phyloP scores from a whole-genome alignment of 805 yeast genomes.

The Sugiyamaella chiloensis region DNA sequence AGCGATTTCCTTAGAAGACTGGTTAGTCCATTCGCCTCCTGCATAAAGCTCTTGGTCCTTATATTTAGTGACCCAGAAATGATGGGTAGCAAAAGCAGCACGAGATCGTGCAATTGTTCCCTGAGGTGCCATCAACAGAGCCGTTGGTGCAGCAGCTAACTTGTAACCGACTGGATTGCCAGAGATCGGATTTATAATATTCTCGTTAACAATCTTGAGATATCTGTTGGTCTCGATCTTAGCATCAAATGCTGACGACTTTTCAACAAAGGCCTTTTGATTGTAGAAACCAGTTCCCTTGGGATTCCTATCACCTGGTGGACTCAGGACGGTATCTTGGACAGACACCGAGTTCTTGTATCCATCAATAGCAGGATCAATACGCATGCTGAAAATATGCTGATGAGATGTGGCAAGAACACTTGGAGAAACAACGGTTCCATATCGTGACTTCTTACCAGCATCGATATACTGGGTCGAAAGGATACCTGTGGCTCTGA shows the following conservation, averaged over 20 bases:
- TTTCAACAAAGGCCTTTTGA: conserved; percentile 62
- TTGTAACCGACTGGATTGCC: conserved; percentile 77
- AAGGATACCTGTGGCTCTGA: conserved; percentile 82
- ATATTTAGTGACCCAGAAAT: conserved; percentile 79
- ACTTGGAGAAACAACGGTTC: conserved; percentile 75
- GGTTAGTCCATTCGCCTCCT: conserved; percentile 86
- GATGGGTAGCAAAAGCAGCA: conserved; percentile 75
- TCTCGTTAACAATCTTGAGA: conserved; percentile 73
- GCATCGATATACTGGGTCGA: conserved; percentile 82
- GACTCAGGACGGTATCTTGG: conserved; percentile 65
- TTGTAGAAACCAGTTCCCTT: conserved; percentile 67
- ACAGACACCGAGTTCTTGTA: conserved; percentile 66
- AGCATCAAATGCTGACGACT: conserved; percentile 69
- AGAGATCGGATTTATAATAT: conserved; percentile 63
- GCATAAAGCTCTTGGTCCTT: conserved; percentile 69
- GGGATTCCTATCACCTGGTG: conserved; percentile 55
- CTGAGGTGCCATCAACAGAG: conserved; percentile 68
- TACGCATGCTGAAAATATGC: conserved; percentile 73
- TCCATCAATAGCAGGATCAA: conserved; percentile 81
- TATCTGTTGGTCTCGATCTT: conserved; percentile 74
- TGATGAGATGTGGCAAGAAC: conserved; percentile 85
- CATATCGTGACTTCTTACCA: conserved; percentile 59
- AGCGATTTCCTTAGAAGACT: conserved; percentile 69
- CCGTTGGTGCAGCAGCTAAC: conserved; percentile 71
- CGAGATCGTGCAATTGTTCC: conserved; percentile 66